These are phyloP conservation scores for Jaenimonas drosophilae DNA, from an alignment of 208 protist genomes.

Conservation along the genomic window DNA sequence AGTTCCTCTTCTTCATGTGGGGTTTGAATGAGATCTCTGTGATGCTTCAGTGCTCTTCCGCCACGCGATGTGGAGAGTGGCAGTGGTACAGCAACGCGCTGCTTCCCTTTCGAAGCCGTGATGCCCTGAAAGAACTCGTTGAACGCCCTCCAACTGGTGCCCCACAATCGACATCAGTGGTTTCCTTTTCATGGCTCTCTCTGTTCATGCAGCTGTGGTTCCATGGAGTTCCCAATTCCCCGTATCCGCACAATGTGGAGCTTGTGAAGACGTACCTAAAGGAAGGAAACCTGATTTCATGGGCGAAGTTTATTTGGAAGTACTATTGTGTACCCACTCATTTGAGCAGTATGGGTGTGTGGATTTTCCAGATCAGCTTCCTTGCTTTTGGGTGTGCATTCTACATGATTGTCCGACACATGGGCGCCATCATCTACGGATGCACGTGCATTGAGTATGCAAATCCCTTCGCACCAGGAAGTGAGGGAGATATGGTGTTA, in stretches of 20 bases:
- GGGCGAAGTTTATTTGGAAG: too few relatives aligned
- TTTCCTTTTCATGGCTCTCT: too few relatives aligned
- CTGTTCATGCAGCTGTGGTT: too few relatives aligned
- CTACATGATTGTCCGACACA: slow-evolving; percentile 25
- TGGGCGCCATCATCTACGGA: slow-evolving; percentile 24
- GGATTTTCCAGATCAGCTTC: slow-evolving; percentile 48
- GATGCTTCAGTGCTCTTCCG: slow-evolving; percentile 4
- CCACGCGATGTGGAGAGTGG: slow-evolving; percentile 1
- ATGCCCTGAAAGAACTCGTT: slow-evolving; percentile 1
- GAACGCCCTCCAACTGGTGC: slow-evolving; percentile 1
- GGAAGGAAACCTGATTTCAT: too few relatives aligned
- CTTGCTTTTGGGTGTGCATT: slow-evolving; percentile 7
- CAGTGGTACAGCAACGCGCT: slow-evolving; percentile 21
- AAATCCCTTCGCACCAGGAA: slow-evolving; percentile 60
- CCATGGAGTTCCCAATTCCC: too few relatives aligned
- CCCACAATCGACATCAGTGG: not conserved
- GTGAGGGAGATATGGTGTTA: slow-evolving; percentile 37
- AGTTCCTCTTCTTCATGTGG: slow-evolving; percentile 44
- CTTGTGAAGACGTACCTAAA: too few relatives aligned
- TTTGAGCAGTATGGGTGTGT: slow-evolving; percentile 35
- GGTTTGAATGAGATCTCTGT: slow-evolving; percentile 20
- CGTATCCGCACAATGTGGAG: too few relatives aligned
- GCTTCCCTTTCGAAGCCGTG: slow-evolving; percentile 8
- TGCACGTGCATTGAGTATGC: slow-evolving; percentile 58
- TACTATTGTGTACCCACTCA: slow-evolving; percentile 38